Evolutionary conservation across 176 grass and related monocot genomes (phyloP).

Genomic region (Zoysia pacifica): DNA sequence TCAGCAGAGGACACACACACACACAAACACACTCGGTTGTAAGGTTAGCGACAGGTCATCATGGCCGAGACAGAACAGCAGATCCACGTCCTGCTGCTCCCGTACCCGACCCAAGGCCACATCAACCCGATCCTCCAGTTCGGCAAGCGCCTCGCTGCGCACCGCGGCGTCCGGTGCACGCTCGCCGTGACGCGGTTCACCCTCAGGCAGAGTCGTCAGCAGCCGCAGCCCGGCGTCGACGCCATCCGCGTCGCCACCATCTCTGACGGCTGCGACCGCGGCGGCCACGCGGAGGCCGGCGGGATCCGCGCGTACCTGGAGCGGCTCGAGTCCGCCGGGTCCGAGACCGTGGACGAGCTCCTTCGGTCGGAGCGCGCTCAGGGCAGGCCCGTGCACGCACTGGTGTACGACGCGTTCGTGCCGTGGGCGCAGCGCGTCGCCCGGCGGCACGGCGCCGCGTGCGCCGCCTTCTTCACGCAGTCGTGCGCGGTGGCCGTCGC

Average conservation of each 20-base stretch:
- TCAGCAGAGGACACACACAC: no score
- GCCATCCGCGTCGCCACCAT: slow-evolving; percentile 37
- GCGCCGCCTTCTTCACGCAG: slow-evolving; percentile 66
- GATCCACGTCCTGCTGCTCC: slow-evolving; percentile 51
- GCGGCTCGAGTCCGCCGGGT: slow-evolving; percentile 48
- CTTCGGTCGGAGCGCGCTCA: slow-evolving; percentile 42
- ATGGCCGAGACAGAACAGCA: no score
- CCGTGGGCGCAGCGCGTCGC: slow-evolving; percentile 56
- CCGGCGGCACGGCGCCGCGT: slow-evolving; percentile 18
- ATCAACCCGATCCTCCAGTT: slow-evolving; percentile 78
- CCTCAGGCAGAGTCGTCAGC: not conserved
- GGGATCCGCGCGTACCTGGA: slow-evolving; percentile 37
- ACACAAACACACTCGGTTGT: no score
- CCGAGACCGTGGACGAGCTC: slow-evolving; percentile 47
- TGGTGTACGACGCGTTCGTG: slow-evolving; percentile 73
- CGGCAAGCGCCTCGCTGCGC: slow-evolving; percentile 53
- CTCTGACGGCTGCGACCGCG: slow-evolving; percentile 51
- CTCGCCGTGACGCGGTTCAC: slow-evolving; percentile 51
- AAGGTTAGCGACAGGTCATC: no score
- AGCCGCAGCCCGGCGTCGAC: not conserved
- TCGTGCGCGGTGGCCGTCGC: slow-evolving; percentile 50
- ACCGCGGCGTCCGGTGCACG: slow-evolving; percentile 50
- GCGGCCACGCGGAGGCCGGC: slow-evolving; percentile 38
- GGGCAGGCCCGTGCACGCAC: slow-evolving; percentile 36
- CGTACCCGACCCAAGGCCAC: slow-evolving; percentile 76